Conservation (phyloP, 1,284 basidiomycete genomes). For the Ceratobasidium sp. region DNA sequence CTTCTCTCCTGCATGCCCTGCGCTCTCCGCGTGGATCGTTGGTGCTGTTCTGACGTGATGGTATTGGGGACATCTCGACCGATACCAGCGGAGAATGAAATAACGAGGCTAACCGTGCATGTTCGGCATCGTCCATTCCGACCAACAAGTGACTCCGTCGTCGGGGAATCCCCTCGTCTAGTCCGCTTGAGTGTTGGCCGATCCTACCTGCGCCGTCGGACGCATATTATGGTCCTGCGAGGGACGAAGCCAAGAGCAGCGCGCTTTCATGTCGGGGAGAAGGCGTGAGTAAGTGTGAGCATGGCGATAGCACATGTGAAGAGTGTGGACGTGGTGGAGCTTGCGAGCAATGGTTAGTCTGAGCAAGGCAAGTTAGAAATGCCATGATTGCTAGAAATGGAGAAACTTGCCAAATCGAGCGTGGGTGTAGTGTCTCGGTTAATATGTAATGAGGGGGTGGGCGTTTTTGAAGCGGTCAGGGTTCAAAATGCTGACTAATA, state of each 20-base stretch:
- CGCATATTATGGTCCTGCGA: constrained; percentile 27
- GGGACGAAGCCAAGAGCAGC: constrained; percentile 21
- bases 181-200: constrained; percentile 19
- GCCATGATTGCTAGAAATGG: too few relatives aligned
- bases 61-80: not conserved
- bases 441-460: too few relatives aligned
- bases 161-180: constrained; percentile 25
- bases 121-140: constrained; percentile 3
- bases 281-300: not conserved
- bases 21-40: not conserved
- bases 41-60: constrained; percentile 14
- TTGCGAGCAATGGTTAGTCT: too few relatives aligned
- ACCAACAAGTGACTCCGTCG: not conserved
- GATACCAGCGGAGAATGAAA: not conserved
- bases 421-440: too few relatives aligned
- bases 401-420: too few relatives aligned
- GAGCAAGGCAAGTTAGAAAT: too few relatives aligned
- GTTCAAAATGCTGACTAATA: too few relatives aligned
- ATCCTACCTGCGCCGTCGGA: constrained; percentile 19
- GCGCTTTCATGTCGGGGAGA: constrained; percentile 19
- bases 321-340: too few relatives aligned
- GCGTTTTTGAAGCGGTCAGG: too few relatives aligned
- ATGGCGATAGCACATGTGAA: too few relatives aligned
- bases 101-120: constrained; percentile 5
- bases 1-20: not conserved